Evolutionary conservation across 345 rosid species (phyloP), one percentile per base, ranked within the genome.

Genomic region (Citropsis articulata): DNA sequence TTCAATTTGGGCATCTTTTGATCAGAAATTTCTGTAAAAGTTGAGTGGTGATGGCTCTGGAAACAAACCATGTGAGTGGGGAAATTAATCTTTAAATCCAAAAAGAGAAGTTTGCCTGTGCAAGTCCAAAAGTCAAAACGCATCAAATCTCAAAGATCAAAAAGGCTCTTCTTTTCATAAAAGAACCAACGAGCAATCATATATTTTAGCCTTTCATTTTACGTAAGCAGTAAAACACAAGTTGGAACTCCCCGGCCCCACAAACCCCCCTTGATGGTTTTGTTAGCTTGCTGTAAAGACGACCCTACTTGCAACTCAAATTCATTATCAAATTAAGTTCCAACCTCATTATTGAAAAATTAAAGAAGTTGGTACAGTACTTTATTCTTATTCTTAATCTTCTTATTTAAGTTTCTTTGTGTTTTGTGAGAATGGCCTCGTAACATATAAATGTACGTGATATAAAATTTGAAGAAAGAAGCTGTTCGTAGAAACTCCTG

Each of bases 31-130:
- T 77, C 76, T 67, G 71, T 28, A 72, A 68, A 86, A 76, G 84
- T 70, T 60, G 76, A 84, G 78, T 62, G 74, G 87, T 80, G 88
- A 88, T 82, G 68, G 84, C 75, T 80, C 72, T 55, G 69, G 88
- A 82, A 85, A 81, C 90, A 89, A 79, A 62, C 79, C 91, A 89
- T 85, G 90, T 87, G 91, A 81, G 91, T 79, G 86, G 88, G 87
- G 85, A 82, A 77, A 84, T 83, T 84, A 76, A 78, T 80, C 90
- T 86, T 85, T 81, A 84, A 86, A 70, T 81, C 86, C 86, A 84
- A 84, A 86, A 86, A 81, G 88, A 83, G 87, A 75, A 83, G 88
- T 84, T 80, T 80, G 80, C 69, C 82, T 72, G 77, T 80, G 84
- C 72, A 79, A 82, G 25, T 83, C 86, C 82, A 83, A 83, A 84